Conservation (phyloP, 163 green algal species). For the Prototheca wickerhamii region DNA sequence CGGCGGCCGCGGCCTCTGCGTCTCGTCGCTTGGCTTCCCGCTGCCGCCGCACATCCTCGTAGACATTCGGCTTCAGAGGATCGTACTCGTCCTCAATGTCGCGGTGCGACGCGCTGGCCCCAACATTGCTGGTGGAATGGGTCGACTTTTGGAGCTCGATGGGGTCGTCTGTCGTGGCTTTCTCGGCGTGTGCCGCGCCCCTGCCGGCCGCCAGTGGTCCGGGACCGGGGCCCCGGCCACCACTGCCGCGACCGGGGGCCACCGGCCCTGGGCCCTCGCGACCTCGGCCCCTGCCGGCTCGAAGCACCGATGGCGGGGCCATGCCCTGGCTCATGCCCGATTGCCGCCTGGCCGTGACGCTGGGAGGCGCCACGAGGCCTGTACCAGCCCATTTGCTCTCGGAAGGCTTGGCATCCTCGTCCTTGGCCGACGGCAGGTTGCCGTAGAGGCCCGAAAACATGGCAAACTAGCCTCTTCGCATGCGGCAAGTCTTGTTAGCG, state of each 20-base stretch:
- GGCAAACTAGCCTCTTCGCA: background rate
- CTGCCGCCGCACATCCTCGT: constrained; percentile 50
- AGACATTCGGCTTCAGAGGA: constrained; percentile 73
- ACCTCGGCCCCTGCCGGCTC: constrained; percentile 7
- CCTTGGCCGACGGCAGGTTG: constrained; percentile 56
- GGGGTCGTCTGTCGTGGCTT: no score
- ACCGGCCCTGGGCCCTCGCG: constrained; percentile 14
- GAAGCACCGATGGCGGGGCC: constrained; percentile 11
- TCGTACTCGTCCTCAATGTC: constrained; percentile 72
- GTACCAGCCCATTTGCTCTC: constrained; percentile 12
- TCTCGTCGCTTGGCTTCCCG: constrained; percentile 31
- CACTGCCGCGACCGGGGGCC: background rate
- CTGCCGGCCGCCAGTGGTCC: background rate
- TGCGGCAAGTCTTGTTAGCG: no score
- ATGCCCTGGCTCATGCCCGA: background rate
- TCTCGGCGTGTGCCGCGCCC: background rate
- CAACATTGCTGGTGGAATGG: constrained; percentile 15
- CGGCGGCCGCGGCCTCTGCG: constrained; percentile 43
- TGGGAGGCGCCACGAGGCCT: constrained; percentile 18
- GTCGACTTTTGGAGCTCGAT: no score
- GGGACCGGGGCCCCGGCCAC: constrained; percentile 3
- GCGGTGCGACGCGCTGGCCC: background rate
- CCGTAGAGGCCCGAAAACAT: constrained; percentile 50
- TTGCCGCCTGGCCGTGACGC: constrained; percentile 12
- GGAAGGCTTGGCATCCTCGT: constrained; percentile 20